A percentile compares a stretch with the other conserved stretches of the same genome.
Evolutionary conservation across 2,329 filamentous ascomycete genomes (phyloP).

Genomic region (Exophiala dermatitidis): DNA sequence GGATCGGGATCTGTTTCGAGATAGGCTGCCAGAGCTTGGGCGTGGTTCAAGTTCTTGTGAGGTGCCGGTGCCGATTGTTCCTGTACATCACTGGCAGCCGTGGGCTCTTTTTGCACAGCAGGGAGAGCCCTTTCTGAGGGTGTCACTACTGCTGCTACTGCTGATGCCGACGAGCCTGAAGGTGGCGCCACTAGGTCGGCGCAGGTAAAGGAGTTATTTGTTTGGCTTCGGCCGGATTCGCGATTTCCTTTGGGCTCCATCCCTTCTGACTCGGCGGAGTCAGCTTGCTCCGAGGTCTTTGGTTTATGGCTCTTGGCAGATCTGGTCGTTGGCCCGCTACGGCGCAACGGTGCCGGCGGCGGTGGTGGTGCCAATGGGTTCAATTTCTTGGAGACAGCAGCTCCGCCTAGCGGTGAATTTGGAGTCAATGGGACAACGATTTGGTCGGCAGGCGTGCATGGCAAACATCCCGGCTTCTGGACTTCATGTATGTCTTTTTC

Average conservation of each 20-base stretch:
- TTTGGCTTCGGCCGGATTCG: not conserved
- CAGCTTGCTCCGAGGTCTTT: not conserved
- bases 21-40: not conserved
- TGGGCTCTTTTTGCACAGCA: no score
- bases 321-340: no score
- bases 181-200: not conserved
- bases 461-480: not conserved
- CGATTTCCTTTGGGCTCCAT: not conserved
- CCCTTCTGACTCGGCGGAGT: not conserved
- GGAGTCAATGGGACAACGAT: conserved; percentile 12
- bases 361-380: not conserved
- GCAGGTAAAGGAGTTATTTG: not conserved
- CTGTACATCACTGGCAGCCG: no score
- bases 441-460: conserved; percentile 20
- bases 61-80: not conserved
- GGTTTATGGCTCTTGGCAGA: no score
- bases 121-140: not conserved
- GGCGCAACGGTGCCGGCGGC: not conserved
- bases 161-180: not conserved
- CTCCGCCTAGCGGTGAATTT: conserved; percentile 2
- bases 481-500: not conserved
- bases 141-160: not conserved
- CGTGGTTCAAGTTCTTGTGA: not conserved
- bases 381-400: not conserved
- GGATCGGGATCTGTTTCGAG: not conserved